phyloP scores from a whole-genome alignment of 1,284 basidiomycete genomes.

The Dichomitus squalens region DNA sequence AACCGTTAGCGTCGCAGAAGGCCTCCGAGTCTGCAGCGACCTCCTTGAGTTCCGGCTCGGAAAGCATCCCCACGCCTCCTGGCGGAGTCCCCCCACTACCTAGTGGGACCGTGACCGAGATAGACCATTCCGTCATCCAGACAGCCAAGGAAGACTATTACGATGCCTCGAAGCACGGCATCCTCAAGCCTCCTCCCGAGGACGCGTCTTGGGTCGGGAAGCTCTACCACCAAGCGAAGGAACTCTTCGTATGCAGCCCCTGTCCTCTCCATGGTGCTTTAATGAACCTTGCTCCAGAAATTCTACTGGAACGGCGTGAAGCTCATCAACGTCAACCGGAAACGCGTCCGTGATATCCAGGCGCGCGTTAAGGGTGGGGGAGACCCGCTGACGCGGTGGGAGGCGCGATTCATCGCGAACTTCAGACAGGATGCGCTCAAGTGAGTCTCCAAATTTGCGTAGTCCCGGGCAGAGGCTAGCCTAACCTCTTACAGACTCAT shows the following conservation, averaged over 20 bases:
- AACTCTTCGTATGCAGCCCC: constrained; percentile 59
- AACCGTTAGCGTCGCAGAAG: constrained; percentile 5
- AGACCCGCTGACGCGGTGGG: constrained; percentile 58
- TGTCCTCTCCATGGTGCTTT: background rate
- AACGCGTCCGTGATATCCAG: constrained; percentile 53
- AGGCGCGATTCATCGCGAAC: constrained; percentile 65
- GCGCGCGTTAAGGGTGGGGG: constrained; percentile 59
- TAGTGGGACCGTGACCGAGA: background rate
- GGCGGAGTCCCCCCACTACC: background rate
- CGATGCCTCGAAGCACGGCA: constrained; percentile 67
- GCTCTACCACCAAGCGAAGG: constrained; percentile 65
- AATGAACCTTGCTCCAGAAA: constrained; percentile 51
- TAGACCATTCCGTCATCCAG: constrained; percentile 36
- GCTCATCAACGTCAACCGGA: constrained; percentile 63
- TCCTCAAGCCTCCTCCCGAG: constrained; percentile 63
- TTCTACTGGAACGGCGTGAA: constrained; percentile 78
- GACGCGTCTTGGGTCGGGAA: constrained; percentile 56
- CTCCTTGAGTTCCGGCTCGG: background rate
- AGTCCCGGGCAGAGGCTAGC: background rate
- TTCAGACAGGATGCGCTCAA: constrained; percentile 69
- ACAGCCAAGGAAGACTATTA: constrained; percentile 62
- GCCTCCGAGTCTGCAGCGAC: constrained; percentile 2
- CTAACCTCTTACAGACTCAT: constrained; percentile 50
- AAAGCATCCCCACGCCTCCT: background rate
- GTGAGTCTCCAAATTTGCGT: constrained; percentile 41